Conservation (phyloP, 257 asterid species). For the Scutellaria baicalensis region DNA sequence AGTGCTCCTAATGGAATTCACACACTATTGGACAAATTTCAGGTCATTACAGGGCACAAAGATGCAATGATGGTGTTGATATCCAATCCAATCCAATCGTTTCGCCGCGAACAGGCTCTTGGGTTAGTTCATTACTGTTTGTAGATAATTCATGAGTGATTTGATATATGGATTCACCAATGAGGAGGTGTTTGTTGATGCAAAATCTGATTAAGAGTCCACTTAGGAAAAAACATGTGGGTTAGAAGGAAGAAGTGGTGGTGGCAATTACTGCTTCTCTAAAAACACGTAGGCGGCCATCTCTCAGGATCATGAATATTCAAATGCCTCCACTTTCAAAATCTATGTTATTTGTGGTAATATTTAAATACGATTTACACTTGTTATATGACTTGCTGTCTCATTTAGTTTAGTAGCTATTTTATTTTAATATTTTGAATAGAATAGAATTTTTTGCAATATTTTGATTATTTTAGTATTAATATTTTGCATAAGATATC, state of each 20-base stretch:
- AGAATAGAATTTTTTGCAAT: no score
- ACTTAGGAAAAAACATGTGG: conserved; percentile 20
- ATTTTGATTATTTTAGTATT: no score
- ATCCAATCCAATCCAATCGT: no score
- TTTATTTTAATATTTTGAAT: no score
- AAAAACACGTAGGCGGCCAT: no score
- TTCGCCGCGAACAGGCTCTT: no score
- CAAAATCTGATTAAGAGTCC: conserved; percentile 25
- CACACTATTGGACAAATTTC: background rate
- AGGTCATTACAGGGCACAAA: background rate
- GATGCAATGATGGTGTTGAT: no score
- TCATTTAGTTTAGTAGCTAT: no score
- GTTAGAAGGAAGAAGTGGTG: conserved; percentile 5
- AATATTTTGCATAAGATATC: no score
- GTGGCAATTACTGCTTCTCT: conserved; percentile 14
- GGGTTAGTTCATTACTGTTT: background rate
- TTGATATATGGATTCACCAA: background rate
- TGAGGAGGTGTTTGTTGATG: background rate
- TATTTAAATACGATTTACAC: no score
- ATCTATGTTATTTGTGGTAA: background rate
- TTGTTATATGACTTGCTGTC: no score
- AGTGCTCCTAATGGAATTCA: background rate
- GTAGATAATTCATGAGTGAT: background rate
- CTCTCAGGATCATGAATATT: conserved; percentile 20
- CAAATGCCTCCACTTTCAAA: conserved; percentile 25